Evolutionary conservation across 83 land plant genomes (phyloP), one percentile per base, ranked within the genome.

Genomic region (Picea abies): DNA sequence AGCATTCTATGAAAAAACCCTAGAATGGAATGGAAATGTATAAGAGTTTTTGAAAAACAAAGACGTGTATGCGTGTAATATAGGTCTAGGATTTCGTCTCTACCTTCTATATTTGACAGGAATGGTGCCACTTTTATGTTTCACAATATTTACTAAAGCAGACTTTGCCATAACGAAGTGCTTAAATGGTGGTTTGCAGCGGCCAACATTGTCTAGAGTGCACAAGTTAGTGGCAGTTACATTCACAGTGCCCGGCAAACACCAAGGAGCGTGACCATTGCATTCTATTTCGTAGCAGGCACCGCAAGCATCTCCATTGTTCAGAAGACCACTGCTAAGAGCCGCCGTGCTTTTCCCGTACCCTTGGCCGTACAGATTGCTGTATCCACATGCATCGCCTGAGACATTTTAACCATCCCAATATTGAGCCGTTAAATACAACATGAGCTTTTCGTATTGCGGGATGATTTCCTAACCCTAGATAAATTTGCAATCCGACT

Each of bases 321-420:
- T 20, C 78, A 88, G 87, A 14, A 90, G 83, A 15, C 76, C 88
- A 7, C 66, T 80, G 75, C 92, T 90, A 78, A 90, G 62, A 3
- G 92, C 92, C 23, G 88, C 86, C 10, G 92, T 88, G 86, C 77
- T 68, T 20, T 44, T 23, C 19, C 92, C 92, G 32, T 83, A 90
- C 17, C 90, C 92, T 16, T 85, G 82, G 14, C 80, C 69, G 19
- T 58, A 23, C 2, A 84, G 81, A 84, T 88, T 84, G 41, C 83
- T 90, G 64, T 90, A 90, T 4, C 92, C 92, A 84, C 92, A 90
- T 11, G 92, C 92, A 65, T 90, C 92, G 52, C 90, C 92, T 52
- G 56, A 52, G 14, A 10, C 56, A 52, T 52, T 52, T 52, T 6
- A 6, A 6, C 44, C 44, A 6, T 41, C 44, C 44, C 5, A 41